phyloP scores from a whole-genome alignment of 176 grass and related monocot species.

The Neostapfia colusana region DNA sequence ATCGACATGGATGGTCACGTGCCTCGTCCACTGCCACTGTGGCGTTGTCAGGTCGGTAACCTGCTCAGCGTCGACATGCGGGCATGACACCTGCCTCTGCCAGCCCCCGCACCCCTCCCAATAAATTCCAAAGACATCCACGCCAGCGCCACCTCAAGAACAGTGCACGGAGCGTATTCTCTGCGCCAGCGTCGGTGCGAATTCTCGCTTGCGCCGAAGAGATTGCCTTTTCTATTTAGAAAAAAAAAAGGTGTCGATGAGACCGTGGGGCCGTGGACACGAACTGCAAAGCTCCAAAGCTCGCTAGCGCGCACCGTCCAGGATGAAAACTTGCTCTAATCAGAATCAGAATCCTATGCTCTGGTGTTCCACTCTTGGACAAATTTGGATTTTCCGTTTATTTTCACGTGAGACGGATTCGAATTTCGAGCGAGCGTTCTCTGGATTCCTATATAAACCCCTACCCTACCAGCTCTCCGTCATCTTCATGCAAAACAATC shows the following conservation, averaged over 20 bases:
- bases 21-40: too few species aligned
- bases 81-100: too few species aligned
- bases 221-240: too few species aligned
- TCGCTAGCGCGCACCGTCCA: neutral
- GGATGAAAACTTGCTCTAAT: neutral
- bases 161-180: too few species aligned
- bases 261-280: too few species aligned
- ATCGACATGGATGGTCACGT: neutral
- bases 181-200: neutral
- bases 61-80: neutral
- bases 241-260: too few species aligned
- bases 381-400: neutral
- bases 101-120: too few species aligned
- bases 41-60: too few species aligned
- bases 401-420: neutral
- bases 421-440: neutral
- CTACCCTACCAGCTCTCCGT: neutral
- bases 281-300: neutral
- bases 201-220: neutral
- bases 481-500: neutral
- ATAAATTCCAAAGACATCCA: neutral
- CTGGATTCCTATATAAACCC: neutral
- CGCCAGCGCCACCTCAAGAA: neutral
- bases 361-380: neutral
- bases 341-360: neutral